Evolutionary conservation across 768 basidiomycete species (phyloP), one percentile per base, ranked within the genome.

Genomic region (Hericium rajendrae): DNA sequence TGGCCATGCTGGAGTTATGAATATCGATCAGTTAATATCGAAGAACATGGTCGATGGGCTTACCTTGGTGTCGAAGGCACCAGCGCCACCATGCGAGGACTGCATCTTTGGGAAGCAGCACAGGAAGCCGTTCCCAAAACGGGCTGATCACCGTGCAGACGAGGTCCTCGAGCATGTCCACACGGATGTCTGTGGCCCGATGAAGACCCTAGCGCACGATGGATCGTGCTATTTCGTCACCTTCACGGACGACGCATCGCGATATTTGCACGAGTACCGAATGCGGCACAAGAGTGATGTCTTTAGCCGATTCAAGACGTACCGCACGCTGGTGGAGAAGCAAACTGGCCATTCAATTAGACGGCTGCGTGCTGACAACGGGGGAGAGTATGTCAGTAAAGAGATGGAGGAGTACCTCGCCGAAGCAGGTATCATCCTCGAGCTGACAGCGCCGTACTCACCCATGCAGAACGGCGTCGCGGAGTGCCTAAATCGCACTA

Each of bases 401-500:
- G 40, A 41, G 11, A 41, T 41, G 40, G 18, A 15, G 13, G 40
- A 13, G 40, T 41, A 41, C 40, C 40, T 41, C 5, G 22, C 22
- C 22, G 22, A 22, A 22, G 22, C 22, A 22, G 22, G 22, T 22
- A 22, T 22, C 22, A 22, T 32, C 1, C 60, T 63, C 9, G 43
- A 66, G n/a, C 66, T 56, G 54, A 72, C 70, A 0, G 69, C 69
- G 0, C 66, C 71, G 0, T 65, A 75, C 59, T 74, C 71, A 6
- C 73, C 71, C 11, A 67, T 67, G 0, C 70, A 74, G n/a, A 75
- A 71, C 56, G 72, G 75, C 5, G 58, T 61, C 8, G 72, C 73
- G 2, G 72, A 77, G 54, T 64, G 71, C 1, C 54, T 71, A 39
- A 73, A 77, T 54, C 62, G 65, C 6, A 75, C 72, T 0, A 53